Evolutionary conservation across 306 rosid species (phyloP).

Genomic region (Medicago arabica): DNA sequence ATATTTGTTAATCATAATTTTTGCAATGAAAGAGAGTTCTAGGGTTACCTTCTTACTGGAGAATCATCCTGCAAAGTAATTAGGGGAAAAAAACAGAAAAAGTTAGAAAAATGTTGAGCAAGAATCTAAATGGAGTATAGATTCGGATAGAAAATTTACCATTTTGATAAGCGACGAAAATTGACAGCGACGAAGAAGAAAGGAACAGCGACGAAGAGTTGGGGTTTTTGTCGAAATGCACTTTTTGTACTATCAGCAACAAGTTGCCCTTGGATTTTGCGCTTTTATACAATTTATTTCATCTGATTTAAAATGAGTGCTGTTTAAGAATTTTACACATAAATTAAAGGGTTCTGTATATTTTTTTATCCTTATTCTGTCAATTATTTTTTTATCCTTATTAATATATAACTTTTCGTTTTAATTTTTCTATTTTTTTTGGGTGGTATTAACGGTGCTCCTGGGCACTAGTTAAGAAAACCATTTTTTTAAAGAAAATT

Average conservation of each 20-base stretch:
- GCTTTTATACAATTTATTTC: not conserved
- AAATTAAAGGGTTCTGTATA: too few relatives aligned
- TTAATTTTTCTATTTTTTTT: too few relatives aligned
- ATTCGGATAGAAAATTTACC: slow-evolving; percentile 47
- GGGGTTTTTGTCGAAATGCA: slow-evolving; percentile 47
- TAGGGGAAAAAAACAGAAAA: not conserved
- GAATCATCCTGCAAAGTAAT: slow-evolving; percentile 73
- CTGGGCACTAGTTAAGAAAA: too few relatives aligned
- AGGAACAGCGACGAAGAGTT: slow-evolving; percentile 22
- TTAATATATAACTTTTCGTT: too few relatives aligned
- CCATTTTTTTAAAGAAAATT: too few relatives aligned
- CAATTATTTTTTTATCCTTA: too few relatives aligned
- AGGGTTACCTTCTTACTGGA: slow-evolving; percentile 70
- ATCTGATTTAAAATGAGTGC: too few relatives aligned
- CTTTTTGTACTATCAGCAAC: not conserved
- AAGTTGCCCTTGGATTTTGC: not conserved
- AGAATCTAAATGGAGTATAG: not conserved
- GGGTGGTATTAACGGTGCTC: too few relatives aligned
- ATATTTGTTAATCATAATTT: not conserved
- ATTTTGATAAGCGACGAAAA: slow-evolving; percentile 41
- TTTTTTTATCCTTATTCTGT: too few relatives aligned
- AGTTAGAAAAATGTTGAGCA: slow-evolving; percentile 6
- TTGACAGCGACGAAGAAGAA: slow-evolving; percentile 19
- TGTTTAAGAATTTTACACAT: too few relatives aligned
- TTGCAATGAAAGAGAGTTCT: not conserved